Base-by-base conservation (phyloP, 345 rosid genomes). In the Euclidium syriacum region DNA sequence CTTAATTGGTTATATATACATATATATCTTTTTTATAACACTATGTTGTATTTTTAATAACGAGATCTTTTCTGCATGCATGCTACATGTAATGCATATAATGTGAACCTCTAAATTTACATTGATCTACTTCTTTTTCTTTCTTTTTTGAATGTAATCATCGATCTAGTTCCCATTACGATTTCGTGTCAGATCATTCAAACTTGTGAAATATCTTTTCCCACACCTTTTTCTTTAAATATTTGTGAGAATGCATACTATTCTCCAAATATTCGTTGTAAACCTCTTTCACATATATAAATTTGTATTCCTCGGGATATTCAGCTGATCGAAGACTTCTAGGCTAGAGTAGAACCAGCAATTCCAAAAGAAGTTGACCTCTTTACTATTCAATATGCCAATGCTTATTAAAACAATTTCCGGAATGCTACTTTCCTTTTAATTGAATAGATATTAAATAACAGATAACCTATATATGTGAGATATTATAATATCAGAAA, bases 291-390 rank as follows among this genome's bases (percentile, higher is more conserved):
- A 18, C 16, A 44, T 44, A 5, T 33, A 35, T 54, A 24, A 44
- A 65, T 55, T 25, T 55, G 7, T 49, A 50, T 68, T 40, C 60
- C 72, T 68, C 52, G 66, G 65, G 59, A 58, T 47, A 68, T 68
- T 58, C 56, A 58, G 58, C 15, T 23, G 7, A 50, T 29, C 18
- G 43, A 49, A 67, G 65, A 67, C 72, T 67, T 48, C 16, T 40
- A 8, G 17, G 52, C 26, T 23, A 58, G 50, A 58, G 59, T 58
- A 40, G 58, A 39, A 56, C 48, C 43, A 47, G 34, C 59, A 58
- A 27, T 36, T 58, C 43, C 43, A 48, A 68, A 58, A 40, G 64
- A 27, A 23, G 27, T 68, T 67, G 65, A 68, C 73, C 29, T 58
- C 44, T 68, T 22, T 38, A 50, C 38, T 60, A 51, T 59, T 52